These are phyloP conservation scores for Vitis labrusca DNA, from an alignment of 164 flowering plant species.

Conservation along the genomic window DNA sequence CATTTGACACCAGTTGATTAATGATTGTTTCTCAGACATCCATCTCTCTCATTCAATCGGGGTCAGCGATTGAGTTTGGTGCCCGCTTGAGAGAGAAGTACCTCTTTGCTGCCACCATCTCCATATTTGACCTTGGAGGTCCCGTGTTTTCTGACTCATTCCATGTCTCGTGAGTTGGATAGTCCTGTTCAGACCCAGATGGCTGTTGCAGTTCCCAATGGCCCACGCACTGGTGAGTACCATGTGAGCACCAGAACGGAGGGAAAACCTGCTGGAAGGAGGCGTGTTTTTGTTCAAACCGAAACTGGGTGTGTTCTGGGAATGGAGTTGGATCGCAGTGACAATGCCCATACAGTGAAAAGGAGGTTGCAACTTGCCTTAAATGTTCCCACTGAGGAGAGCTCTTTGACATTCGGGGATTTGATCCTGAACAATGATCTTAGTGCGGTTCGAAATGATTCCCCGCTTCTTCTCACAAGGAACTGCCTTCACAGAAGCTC, in stretches of 20 bases:
- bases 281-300: conserved; percentile 24
- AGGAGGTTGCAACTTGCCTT: conserved; percentile 20
- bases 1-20: not conserved
- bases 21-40: conserved; percentile 2
- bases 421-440: conserved; percentile 15
- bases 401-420: conserved; percentile 21
- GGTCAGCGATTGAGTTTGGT: conserved; percentile 15
- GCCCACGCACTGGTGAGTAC: conserved; percentile 12
- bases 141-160: not conserved
- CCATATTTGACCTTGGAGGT: not conserved
- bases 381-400: conserved; percentile 20
- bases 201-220: conserved; percentile 7
- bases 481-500: conserved; percentile 15
- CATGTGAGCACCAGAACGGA: conserved; percentile 10
- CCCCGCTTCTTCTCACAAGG: conserved; percentile 15
- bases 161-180: conserved; percentile 20
- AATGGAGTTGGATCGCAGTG: conserved; percentile 16
- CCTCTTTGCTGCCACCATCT: not conserved
- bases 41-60: conserved; percentile 10
- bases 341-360: conserved; percentile 22
- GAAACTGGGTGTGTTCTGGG: conserved; percentile 19
- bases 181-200: conserved; percentile 20
- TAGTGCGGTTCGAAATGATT: conserved; percentile 18
- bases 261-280: conserved; percentile 15
- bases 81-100: conserved; percentile 3